phyloP scores from a whole-genome alignment of 352 stramenopile genomes.

The Phytophthora boehmeriae region DNA sequence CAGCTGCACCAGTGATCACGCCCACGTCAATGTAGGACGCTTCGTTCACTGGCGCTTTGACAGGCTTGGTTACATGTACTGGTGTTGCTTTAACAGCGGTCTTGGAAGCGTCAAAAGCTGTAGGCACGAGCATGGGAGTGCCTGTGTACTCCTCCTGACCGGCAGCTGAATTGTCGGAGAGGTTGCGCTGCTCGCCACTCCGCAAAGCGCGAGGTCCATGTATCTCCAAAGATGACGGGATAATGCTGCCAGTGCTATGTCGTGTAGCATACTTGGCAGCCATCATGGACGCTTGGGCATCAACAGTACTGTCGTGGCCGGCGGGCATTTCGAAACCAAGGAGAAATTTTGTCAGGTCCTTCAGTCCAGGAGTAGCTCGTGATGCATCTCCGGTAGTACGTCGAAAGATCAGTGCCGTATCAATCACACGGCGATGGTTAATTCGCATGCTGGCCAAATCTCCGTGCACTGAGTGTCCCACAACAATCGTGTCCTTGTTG shows the following conservation, averaged over 20 bases:
- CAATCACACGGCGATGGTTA: constrained; percentile 79
- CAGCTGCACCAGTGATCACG: constrained; percentile 13
- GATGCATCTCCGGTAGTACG: constrained; percentile 47
- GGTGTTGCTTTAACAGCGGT: not conserved
- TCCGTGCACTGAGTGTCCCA: constrained; percentile 81
- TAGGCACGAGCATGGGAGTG: constrained; percentile 44
- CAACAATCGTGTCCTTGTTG: constrained; percentile 79
- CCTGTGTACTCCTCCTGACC: constrained; percentile 29
- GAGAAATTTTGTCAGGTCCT: constrained; percentile 80
- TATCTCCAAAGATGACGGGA: constrained; percentile 68
- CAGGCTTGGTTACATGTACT: not conserved
- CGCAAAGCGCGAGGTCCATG: constrained; percentile 47
- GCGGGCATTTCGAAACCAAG: constrained; percentile 86
- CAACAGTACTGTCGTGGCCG: constrained; percentile 85
- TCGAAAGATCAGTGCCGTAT: constrained; percentile 83
- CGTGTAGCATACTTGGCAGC: constrained; percentile 79
- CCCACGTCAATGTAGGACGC: constrained; percentile 42
- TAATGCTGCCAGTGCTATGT: constrained; percentile 63
- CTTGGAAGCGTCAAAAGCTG: constrained; percentile 43
- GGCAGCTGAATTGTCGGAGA: constrained; percentile 1
- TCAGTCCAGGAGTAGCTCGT: constrained; percentile 65
- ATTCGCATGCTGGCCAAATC: constrained; percentile 80
- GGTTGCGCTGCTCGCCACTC: not conserved
- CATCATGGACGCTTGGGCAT: constrained; percentile 88
- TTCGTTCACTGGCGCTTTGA: constrained; percentile 30